Evolutionary conservation across 768 basidiomycete species (phyloP), one percentile per base, ranked within the genome.

Genomic region (Myochromella boudieri): DNA sequence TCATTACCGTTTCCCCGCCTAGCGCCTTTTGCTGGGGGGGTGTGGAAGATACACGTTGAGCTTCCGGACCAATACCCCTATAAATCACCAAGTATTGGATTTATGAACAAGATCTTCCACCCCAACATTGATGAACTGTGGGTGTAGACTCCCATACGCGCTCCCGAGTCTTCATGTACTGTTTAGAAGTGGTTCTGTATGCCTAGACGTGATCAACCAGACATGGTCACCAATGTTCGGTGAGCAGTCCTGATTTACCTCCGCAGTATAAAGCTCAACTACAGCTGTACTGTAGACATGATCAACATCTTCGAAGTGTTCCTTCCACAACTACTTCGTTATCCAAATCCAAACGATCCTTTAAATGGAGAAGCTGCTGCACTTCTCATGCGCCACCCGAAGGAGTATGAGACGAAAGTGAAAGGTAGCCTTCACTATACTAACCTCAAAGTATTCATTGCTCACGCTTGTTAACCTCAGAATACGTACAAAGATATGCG

Each of bases 191-290:
- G 95, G 95, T 33, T 97, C 95, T 4, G 95, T 99, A 42, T 99
- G 97, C 67, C 74, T 99, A 53, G 97, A 98, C 67, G 97, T 97
- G 32, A 97, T 97, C 66, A 97, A 97, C 64, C 95, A 97, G 72
- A 97, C 95, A 12, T 99, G 97, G 97, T 98, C 97, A 32, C 97
- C 97, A 1, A 98, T 99, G 97, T 99, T 97, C 64, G 94, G 94
- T 95, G 63, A 63, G 87, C 74, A 27, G n/a, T 12, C 15, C 15
- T 17, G 14, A 37, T 31, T 28, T 36, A 27, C n/a, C n/a, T 25
- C 27, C 27, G n/a, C 10, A 17, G 3, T 43, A 29, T 17, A 37
- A 12, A 25, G n/a, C n/a, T 44, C 33, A 40, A 39, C 27, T 36
- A 40, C 60, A 24, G 12, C n/a, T 3, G 22, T 25, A 36, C 40